phyloP scores from a whole-genome alignment of 306 rosid species.

The Cucumis melo region DNA sequence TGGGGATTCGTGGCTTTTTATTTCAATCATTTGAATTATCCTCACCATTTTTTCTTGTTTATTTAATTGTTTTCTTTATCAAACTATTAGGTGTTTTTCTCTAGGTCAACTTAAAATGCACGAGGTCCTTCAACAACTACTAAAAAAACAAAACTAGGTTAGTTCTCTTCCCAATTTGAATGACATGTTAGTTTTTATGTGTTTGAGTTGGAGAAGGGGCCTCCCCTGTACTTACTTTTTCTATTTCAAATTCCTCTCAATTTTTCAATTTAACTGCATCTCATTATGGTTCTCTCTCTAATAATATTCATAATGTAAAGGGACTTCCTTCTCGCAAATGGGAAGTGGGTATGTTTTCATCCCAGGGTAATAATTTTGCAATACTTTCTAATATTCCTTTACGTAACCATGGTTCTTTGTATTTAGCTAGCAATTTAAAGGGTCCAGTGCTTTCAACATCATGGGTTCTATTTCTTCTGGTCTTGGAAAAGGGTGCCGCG shows the following conservation, averaged over 20 bases:
- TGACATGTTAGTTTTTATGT: constrained; percentile 13
- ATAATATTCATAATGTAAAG: constrained; percentile 28
- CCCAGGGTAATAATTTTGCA: constrained; percentile 38
- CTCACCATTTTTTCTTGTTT: no score
- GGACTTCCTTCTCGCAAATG: no score
- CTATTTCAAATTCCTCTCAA: constrained; percentile 40
- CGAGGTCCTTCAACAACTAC: no score
- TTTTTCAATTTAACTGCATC: constrained; percentile 38
- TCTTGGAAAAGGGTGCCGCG: constrained; percentile 41
- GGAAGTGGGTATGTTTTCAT: constrained; percentile 56
- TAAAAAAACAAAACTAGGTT: no score
- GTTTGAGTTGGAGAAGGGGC: constrained; percentile 74
- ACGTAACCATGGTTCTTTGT: constrained; percentile 46
- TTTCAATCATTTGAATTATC: no score
- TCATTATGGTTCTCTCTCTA: constrained; percentile 50
- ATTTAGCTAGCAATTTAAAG: constrained; percentile 45
- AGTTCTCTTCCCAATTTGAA: no score
- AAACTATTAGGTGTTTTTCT: no score
- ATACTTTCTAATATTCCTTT: constrained; percentile 26
- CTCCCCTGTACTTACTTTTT: constrained; percentile 30
- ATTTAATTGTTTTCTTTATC: no score
- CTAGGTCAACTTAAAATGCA: no score
- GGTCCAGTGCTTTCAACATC: constrained; percentile 48
- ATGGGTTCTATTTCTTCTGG: constrained; percentile 48
- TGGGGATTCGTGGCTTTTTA: no score